A percentile compares a stretch with the other conserved stretches of the same genome.
These are phyloP conservation scores for Curvularia eragrostidis DNA, from an alignment of 2,329 filamentous ascomycete genomes.

Conservation along the genomic window DNA sequence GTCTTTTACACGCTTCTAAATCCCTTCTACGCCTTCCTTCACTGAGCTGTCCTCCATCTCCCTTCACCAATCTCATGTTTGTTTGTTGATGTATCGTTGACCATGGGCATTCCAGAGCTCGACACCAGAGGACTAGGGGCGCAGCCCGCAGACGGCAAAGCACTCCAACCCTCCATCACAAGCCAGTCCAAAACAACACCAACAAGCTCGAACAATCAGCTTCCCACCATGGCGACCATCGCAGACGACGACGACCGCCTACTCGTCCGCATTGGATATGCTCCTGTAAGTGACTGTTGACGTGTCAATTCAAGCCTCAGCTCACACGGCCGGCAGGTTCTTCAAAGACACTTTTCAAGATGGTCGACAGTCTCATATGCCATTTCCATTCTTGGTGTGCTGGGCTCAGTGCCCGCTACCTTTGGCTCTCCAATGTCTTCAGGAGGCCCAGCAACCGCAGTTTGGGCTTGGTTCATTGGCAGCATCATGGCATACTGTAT, in stretches of 20 bases:
- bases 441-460: constrained; percentile 68
- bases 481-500: constrained; percentile 70
- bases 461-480: constrained; percentile 71
- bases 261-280: constrained; percentile 67
- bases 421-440: constrained; percentile 65
- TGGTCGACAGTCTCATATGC: constrained; percentile 72
- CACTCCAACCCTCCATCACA: constrained; percentile 29
- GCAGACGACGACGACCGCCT: constrained; percentile 66
- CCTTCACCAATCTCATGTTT: constrained; percentile 29
- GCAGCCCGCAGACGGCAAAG: constrained; percentile 15
- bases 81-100: constrained; percentile 25
- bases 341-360: constrained; percentile 68
- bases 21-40: constrained; percentile 25
- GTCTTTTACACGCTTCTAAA: constrained; percentile 35
- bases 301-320: not conserved
- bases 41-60: constrained; percentile 10
- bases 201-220: constrained; percentile 21
- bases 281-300: constrained; percentile 57
- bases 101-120: constrained; percentile 41
- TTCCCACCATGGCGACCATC: constrained; percentile 56
- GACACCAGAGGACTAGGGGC: constrained; percentile 23
- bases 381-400: constrained; percentile 68
- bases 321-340: constrained; percentile 56
- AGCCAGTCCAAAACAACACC: constrained; percentile 37
- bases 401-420: constrained; percentile 70